A percentile compares a stretch with the other conserved stretches of the same genome.
phyloP scores from a whole-genome alignment of 1,139 yeast species.

The Lodderomyces metapsilosis region DNA sequence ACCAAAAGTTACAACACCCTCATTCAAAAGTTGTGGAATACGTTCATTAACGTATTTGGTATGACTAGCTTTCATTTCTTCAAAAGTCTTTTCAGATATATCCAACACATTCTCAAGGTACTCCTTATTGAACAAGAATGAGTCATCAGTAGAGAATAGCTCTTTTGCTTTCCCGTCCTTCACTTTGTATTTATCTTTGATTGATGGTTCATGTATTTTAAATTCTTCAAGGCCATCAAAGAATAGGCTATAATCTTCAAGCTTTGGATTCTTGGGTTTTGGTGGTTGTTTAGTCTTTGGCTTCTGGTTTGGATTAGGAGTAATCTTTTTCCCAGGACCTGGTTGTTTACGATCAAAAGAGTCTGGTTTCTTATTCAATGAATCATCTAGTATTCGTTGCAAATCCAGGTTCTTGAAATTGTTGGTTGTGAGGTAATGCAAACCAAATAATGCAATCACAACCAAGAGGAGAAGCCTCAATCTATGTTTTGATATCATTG shows the following conservation, averaged over 20 bases:
- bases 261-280: conserved; percentile 8
- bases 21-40: conserved; percentile 28
- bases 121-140: conserved; percentile 36
- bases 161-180: conserved; percentile 33
- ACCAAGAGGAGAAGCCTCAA: conserved; percentile 8
- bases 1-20: conserved; percentile 39
- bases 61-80: conserved; percentile 35
- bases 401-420: conserved; percentile 1
- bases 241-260: conserved; percentile 30
- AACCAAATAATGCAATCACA: conserved; percentile 7
- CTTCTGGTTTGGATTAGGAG: conserved; percentile 24
- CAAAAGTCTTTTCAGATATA: conserved; percentile 30
- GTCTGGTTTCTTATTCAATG: background rate
- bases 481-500: conserved; percentile 9
- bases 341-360: conserved; percentile 8
- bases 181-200: conserved; percentile 35
- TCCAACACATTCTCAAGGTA: conserved; percentile 41
- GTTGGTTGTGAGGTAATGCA: conserved; percentile 6
- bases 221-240: conserved; percentile 31
- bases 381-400: conserved; percentile 5
- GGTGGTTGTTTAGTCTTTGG: conserved; percentile 5
- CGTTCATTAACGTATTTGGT: conserved; percentile 28
- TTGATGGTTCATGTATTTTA: conserved; percentile 27
- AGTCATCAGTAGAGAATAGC: conserved; percentile 21
- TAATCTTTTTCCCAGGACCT: conserved; percentile 30